phyloP scores from a whole-genome alignment of 164 flowering plant species.

The Stephania japonica region DNA sequence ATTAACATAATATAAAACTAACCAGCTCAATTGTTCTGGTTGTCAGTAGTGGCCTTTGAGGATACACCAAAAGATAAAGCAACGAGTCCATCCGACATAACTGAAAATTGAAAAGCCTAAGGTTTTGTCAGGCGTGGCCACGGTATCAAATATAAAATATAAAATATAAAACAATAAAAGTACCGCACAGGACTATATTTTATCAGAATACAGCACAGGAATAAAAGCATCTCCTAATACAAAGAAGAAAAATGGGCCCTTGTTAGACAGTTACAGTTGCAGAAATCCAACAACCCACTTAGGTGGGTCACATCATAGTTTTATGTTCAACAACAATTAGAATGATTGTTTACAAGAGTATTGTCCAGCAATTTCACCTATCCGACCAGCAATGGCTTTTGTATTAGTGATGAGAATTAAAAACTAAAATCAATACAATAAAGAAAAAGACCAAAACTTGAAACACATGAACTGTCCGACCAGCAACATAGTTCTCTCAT shows the following conservation, averaged over 20 bases:
- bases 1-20: slow-evolving; percentile 17
- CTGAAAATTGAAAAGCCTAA: slow-evolving; percentile 31
- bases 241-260: not conserved
- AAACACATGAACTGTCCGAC: too few species aligned
- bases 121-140: not conserved
- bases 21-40: slow-evolving; percentile 96
- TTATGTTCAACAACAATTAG: not conserved
- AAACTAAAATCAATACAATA: too few species aligned
- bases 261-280: not conserved
- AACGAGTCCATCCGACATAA: slow-evolving; percentile 77
- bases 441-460: too few species aligned
- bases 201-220: not conserved
- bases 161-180: not conserved
- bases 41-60: slow-evolving; percentile 90
- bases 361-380: not conserved
- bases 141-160: not conserved
- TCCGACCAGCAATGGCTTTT: not conserved
- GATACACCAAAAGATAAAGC: slow-evolving; percentile 87
- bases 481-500: too few species aligned
- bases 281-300: too few species aligned
- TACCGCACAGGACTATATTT: not conserved
- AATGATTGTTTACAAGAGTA: not conserved
- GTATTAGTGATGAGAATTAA: too few species aligned
- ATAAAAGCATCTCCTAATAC: not conserved
- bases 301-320: not conserved